Base-by-base conservation (phyloP, 305 asterid species). In the Galium porrigens region DNA sequence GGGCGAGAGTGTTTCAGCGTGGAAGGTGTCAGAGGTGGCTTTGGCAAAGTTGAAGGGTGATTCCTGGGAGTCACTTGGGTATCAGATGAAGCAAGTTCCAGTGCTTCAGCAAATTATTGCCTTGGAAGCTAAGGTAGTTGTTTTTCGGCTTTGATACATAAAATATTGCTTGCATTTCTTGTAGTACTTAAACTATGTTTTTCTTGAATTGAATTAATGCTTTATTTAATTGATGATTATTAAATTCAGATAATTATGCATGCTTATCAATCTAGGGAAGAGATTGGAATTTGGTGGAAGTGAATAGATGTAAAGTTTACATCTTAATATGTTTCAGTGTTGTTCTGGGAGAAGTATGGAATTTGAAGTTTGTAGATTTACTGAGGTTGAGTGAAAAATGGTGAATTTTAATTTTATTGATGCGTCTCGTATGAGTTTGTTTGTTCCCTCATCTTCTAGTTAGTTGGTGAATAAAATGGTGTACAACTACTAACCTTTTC, bases 11-110 rank as follows among this genome's bases (percentile, higher is more conserved):
- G 95, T 89, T 41, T 83, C 95, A 3, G 82, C 86, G 29, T 91
- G 89, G 95, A 86, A 81, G 73, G 96, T 85, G 56, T 83, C 95
- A 18, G 85, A 81, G 81, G 86, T 75, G 48, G 95, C 86, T 53
- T 69, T 86, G 70, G 49, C 73, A 71, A 67, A 63, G 48, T 72
- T 88, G 41, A 64, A 84, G 70, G 88, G 79, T 17, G 86, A 79
- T 68, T 85, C 97, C 0, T 88, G 96, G 96, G 90, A 83, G 71
- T 81, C 89, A 32, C 83, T 89, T 74, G 95, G 98, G 52, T 72
- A 79, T 75, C 82, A 76, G 58, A 79, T 91, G 88, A 92, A 85
- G 80, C 86, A 81, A 70, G 85, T 86, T 54, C 96, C 98, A 59
- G 80, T 94, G 15, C 75, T 91, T 57, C 78, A 78, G 55, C 70